A percentile compares a stretch with the other conserved stretches of the same genome.
Evolutionary conservation across 306 rosid genomes (phyloP).

Genomic region (Cucurbita argyrosperma): DNA sequence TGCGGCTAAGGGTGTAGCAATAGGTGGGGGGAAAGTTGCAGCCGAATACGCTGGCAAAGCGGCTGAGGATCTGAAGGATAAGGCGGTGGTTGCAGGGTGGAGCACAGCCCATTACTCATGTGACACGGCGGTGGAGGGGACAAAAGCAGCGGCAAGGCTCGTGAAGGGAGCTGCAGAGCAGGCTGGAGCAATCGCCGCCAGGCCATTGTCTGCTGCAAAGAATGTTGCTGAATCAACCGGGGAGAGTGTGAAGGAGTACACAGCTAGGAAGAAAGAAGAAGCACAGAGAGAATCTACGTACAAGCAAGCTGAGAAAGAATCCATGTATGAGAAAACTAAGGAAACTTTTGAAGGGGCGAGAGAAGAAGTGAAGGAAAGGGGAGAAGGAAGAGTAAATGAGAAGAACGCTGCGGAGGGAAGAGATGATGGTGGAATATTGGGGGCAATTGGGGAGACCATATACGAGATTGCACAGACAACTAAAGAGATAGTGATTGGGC

Average conservation of each 20-base stretch:
- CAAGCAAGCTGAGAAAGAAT: slow-evolving; percentile 13
- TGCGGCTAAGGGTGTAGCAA: slow-evolving; percentile 22
- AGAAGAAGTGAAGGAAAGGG: neutral
- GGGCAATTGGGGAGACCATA: slow-evolving; percentile 50
- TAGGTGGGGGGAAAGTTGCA: slow-evolving; percentile 27
- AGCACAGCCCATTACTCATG: slow-evolving; percentile 41
- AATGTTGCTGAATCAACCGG: slow-evolving; percentile 36
- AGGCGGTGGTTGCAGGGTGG: slow-evolving; percentile 45
- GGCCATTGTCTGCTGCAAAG: slow-evolving; percentile 29
- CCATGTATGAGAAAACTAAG: neutral
- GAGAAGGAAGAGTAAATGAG: neutral
- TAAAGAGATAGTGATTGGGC: slow-evolving; percentile 34
- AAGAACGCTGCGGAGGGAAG: neutral
- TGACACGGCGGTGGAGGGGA: slow-evolving; percentile 48
- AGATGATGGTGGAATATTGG: slow-evolving; percentile 18
- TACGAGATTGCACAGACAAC: slow-evolving; percentile 47
- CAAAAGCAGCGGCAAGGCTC: slow-evolving; percentile 24
- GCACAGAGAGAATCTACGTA: slow-evolving; percentile 25
- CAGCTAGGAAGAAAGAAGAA: slow-evolving; percentile 64
- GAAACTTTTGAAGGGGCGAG: neutral
- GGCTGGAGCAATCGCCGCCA: slow-evolving; percentile 38
- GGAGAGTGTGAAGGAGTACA: slow-evolving; percentile 51
- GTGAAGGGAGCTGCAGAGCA: slow-evolving; percentile 40
- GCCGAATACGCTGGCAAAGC: slow-evolving; percentile 20
- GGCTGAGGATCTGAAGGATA: slow-evolving; percentile 47